These are phyloP conservation scores for Kurtzmaniella quercitrusa DNA, from an alignment of 1,139 yeast genomes.

Conservation along the genomic window DNA sequence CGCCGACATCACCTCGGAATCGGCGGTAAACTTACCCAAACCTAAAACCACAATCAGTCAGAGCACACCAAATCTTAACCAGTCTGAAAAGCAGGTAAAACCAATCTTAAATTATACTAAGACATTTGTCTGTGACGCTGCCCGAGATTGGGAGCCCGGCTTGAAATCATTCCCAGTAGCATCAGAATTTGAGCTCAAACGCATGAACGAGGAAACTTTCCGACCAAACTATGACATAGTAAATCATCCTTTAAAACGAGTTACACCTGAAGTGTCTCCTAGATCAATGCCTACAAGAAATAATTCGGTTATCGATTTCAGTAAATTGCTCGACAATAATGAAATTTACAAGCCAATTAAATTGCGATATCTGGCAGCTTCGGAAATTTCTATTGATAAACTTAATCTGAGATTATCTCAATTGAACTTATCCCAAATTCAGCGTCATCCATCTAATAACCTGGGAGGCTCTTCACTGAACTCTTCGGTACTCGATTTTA, in stretches of 20 bases:
- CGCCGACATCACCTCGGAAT: neutral
- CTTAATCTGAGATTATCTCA: constrained; percentile 42
- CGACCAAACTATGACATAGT: constrained; percentile 27
- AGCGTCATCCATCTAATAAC: constrained; percentile 20
- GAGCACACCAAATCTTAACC: neutral
- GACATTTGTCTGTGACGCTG: constrained; percentile 29
- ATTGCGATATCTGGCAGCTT: constrained; percentile 35
- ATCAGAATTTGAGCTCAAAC: constrained; percentile 33
- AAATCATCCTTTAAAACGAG: constrained; percentile 32
- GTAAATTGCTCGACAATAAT: constrained; percentile 32
- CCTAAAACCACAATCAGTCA: neutral
- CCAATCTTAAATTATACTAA: constrained; percentile 6
- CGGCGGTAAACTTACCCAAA: neutral
- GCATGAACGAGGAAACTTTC: constrained; percentile 39
- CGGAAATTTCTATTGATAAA: constrained; percentile 38
- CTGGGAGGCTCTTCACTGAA: constrained; percentile 15
- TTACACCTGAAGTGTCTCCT: constrained; percentile 45
- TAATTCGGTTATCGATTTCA: constrained; percentile 42
- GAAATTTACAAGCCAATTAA: constrained; percentile 41
- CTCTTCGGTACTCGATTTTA: constrained; percentile 27
- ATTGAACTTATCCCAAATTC: constrained; percentile 26
- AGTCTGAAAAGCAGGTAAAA: neutral
- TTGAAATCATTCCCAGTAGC: constrained; percentile 17
- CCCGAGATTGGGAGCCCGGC: constrained; percentile 40
- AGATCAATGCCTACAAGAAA: constrained; percentile 40